Evolutionary conservation across 148 eudicot genomes (phyloP).

Genomic region (Camellia lanceoleosa): DNA sequence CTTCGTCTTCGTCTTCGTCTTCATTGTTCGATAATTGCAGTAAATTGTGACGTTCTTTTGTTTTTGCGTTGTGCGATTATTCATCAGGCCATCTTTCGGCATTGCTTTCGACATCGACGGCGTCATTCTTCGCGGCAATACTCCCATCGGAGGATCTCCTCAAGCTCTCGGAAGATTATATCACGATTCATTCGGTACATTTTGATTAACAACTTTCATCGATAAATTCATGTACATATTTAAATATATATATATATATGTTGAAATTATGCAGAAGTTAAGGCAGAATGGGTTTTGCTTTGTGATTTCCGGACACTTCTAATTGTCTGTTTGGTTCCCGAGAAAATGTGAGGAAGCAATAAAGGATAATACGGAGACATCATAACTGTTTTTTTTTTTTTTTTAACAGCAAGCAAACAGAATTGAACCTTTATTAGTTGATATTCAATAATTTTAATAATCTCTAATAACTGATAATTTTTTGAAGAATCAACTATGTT

Average conservation of each 20-base stretch:
- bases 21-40: no score
- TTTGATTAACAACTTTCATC: not conserved
- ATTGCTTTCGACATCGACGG: slow-evolving; percentile 69
- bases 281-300: no score
- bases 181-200: slow-evolving; percentile 20
- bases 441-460: no score
- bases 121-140: slow-evolving; percentile 52
- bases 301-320: not conserved
- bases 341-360: not conserved
- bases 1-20: not conserved
- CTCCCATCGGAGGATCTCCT: slow-evolving; percentile 55
- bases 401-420: not conserved
- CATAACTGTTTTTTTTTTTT: not conserved
- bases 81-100: slow-evolving; percentile 43
- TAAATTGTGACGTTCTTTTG: not conserved
- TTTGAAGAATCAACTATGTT: no score
- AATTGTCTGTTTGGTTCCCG: not conserved
- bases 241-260: not conserved
- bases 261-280: not conserved
- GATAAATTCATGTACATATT: no score
- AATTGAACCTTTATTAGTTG: no score
- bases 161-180: slow-evolving; percentile 43
- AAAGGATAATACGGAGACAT: no score
- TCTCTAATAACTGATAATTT: no score
- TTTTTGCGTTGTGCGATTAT: not conserved